Conservation (phyloP, 352 stramenopile species). For the Globisporangium splendens region DNA sequence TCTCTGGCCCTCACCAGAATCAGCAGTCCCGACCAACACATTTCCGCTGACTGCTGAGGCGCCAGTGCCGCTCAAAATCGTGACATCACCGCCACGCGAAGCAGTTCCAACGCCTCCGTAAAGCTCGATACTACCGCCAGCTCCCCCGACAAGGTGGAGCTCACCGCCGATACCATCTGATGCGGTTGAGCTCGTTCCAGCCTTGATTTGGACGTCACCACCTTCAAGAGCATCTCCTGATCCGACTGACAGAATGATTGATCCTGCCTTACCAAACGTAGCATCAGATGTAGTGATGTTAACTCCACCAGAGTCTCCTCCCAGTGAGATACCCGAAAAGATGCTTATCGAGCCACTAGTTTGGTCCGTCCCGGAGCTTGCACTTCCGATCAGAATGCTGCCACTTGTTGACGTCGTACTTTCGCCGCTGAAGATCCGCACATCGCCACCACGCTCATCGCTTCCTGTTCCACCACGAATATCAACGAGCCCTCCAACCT, state of each 20-base stretch:
- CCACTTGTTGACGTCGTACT: conserved; percentile 18
- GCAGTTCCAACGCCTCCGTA: conserved; percentile 22
- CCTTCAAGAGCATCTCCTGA: conserved; percentile 14
- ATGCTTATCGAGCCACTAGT: conserved; percentile 12
- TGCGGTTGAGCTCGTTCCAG: conserved; percentile 17
- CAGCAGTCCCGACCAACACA: conserved; percentile 20
- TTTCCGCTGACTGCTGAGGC: conserved; percentile 19
- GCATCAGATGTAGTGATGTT: conserved; percentile 22
- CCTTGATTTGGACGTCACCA: conserved; percentile 23
- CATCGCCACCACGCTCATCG: conserved; percentile 7
- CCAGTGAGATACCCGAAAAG: conserved; percentile 9
- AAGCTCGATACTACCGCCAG: conserved; percentile 22
- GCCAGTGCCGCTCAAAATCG: conserved; percentile 20
- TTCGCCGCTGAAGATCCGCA: conserved; percentile 16
- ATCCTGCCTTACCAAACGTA: conserved; percentile 9
- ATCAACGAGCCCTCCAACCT: conserved; percentile 10
- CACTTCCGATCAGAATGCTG: conserved; percentile 11
- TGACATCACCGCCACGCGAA: conserved; percentile 19
- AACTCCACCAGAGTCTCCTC: conserved; percentile 19
- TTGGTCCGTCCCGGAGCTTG: conserved; percentile 5
- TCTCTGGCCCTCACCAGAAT: conserved; percentile 10
- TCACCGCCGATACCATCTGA: conserved; percentile 12
- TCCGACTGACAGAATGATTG: conserved; percentile 17
- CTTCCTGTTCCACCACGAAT: conserved; percentile 4
- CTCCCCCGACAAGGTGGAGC: conserved; percentile 17